These are phyloP conservation scores for Madurella fahalii DNA, from an alignment of 2,329 filamentous ascomycete species.

Conservation along the genomic window DNA sequence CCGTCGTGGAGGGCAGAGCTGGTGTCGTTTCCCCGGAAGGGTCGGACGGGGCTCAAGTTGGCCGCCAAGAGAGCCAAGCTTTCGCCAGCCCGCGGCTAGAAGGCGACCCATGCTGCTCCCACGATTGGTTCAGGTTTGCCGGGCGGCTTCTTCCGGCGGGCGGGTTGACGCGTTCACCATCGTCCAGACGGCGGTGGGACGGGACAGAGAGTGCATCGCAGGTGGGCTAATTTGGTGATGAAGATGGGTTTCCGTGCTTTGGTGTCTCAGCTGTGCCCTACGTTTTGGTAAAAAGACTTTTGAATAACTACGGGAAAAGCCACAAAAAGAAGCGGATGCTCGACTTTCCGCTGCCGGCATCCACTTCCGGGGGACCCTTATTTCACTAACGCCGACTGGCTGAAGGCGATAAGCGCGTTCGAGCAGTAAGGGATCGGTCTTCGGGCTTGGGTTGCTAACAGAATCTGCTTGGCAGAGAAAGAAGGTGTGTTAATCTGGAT, in stretches of 20 bases:
- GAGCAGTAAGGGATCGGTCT: constrained; percentile 2
- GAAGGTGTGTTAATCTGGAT: constrained; percentile 4
- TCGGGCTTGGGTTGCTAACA: not conserved
- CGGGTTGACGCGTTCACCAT: no score
- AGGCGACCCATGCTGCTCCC: not conserved
- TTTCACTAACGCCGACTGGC: not conserved
- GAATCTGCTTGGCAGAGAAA: not conserved
- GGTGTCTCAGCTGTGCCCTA: not conserved
- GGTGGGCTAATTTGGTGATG: no score
- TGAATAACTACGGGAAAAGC: not conserved
- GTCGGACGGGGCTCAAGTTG: not conserved
- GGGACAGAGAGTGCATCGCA: no score
- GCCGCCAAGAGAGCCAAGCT: not conserved
- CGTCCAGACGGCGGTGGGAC: no score
- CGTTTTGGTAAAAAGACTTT: no score
- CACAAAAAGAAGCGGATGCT: constrained; percentile 11
- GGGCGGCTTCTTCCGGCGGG: not conserved
- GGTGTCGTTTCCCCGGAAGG: not conserved
- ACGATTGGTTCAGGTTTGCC: not conserved
- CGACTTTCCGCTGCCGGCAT: constrained; percentile 5
- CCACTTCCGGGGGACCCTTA: not conserved
- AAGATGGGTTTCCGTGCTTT: not conserved
- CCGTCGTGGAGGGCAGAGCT: not conserved
- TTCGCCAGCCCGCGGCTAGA: not conserved
- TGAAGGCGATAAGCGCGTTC: not conserved